Base-by-base conservation (phyloP, 148 eudicot species). In the Agrostemma githago region DNA sequence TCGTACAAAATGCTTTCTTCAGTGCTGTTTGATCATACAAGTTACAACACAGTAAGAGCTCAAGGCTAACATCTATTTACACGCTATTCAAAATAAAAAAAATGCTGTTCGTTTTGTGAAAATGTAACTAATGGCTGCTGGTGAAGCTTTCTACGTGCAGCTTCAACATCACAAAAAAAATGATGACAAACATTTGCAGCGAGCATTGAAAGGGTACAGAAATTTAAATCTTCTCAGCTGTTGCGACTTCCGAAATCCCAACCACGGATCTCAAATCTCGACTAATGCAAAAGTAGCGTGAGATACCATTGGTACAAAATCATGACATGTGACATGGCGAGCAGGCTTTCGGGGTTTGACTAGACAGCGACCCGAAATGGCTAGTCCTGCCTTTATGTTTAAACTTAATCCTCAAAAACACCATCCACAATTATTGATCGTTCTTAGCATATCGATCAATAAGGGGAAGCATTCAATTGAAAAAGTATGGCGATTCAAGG, bases 401-500 rank as follows among this genome's bases (percentile, higher is more conserved):
- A 44, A 15, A 17, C n/a, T 41, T 37, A n/a, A 34, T 34, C 62
- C 58, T 68, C 58, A 53, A 64, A 0, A 14, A n/a, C 53, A 54
- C 40, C 63, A 65, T 54, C 56, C 21, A 43, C 43, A 51, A 38
- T 26, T 20, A 17, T 20, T 40, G 63, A 64, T 21, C 9, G 44
- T 15, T 51, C 56, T 62, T 57, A 11, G 51, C 48, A 21, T 61
- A 41, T 40, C 54, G 40, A 76, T n/a, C 11, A 9, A 42, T 40
- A 60, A 12, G 76, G 7, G 41, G 12, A 46, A 40, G 62, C 6
- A 11, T 62, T 89, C 78, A 93, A 83, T 93, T 93, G 89, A 93
- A 92, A 79, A 92, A 92, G 84, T 92, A 92, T 17, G 89, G 90
- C 38, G 97, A 92, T 17, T 86, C 78, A 3, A 89, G 83, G 57